Conservation (phyloP, 2,329 filamentous ascomycete species). For the Graphilbum ipis-grandicollis region DNA sequence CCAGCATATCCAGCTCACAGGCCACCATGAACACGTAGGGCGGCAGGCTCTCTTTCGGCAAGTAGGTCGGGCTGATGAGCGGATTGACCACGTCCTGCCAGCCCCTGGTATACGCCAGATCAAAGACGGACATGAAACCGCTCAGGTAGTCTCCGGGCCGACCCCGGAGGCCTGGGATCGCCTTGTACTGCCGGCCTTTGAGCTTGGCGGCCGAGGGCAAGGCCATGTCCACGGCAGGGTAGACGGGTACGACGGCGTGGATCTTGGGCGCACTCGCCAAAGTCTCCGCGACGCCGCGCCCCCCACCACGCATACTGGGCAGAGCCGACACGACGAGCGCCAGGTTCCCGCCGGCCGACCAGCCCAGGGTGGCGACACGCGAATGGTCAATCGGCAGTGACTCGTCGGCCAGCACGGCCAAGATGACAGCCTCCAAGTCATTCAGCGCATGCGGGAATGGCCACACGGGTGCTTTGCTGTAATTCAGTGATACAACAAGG, state of each 20-base stretch:
- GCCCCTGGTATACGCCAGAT: constrained; percentile 22
- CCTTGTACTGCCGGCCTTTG: constrained; percentile 19
- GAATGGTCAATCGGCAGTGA: constrained; percentile 25
- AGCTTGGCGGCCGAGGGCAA: constrained; percentile 14
- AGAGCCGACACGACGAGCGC: constrained; percentile 23
- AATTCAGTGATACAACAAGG: constrained; percentile 29
- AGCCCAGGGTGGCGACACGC: constrained; percentile 25
- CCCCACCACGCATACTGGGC: constrained; percentile 13
- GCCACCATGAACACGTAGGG: constrained; percentile 23
- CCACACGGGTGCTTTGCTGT: constrained; percentile 25
- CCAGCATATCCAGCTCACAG: constrained; percentile 27
- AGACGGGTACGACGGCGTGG: constrained; percentile 22
- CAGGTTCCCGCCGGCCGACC: constrained; percentile 33
- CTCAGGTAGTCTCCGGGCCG: constrained; percentile 12
- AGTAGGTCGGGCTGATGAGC: constrained; percentile 21
- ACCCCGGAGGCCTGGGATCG: constrained; percentile 14
- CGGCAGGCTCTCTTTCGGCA: constrained; percentile 18
- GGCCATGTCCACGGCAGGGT: constrained; percentile 24
- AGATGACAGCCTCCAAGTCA: constrained; percentile 26
- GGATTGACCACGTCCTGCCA: constrained; percentile 19
- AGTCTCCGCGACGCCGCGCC: too few species aligned
- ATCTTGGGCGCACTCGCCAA: constrained; percentile 4
- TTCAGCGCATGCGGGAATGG: constrained; percentile 26
- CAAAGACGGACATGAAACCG: constrained; percentile 15
- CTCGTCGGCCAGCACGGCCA: constrained; percentile 23